Conservation (phyloP, 2,329 filamentous ascomycete species). For the Fusarium compactum region DNA sequence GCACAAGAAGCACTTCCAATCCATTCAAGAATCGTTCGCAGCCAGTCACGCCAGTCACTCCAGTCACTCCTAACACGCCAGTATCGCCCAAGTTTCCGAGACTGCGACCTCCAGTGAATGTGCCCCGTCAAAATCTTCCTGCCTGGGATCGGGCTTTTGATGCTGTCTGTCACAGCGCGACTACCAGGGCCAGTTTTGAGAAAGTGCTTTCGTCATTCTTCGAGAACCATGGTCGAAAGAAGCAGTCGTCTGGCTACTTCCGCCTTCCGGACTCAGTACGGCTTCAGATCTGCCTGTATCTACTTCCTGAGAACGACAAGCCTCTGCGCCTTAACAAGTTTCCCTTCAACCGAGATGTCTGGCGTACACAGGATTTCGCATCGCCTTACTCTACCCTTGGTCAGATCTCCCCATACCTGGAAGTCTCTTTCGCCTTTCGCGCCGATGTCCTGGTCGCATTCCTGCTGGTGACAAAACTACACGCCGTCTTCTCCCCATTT, state of each 20-base stretch:
- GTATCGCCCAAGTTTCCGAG: neutral
- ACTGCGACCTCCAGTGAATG: neutral
- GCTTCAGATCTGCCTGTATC: conserved; percentile 45
- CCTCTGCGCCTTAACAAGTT: conserved; percentile 49
- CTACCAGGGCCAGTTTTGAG: conserved; percentile 24
- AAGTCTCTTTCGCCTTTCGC: conserved; percentile 53
- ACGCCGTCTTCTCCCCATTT: conserved; percentile 56
- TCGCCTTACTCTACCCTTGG: conserved; percentile 45
- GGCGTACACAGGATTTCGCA: conserved; percentile 52
- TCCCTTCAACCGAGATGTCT: conserved; percentile 48
- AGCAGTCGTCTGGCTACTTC: conserved; percentile 30
- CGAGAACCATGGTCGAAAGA: conserved; percentile 25
- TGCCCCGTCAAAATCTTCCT: conserved; percentile 40
- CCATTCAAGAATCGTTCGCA: conserved; percentile 18
- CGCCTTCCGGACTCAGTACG: conserved; percentile 47
- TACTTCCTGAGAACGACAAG: conserved; percentile 40
- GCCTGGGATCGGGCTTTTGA: conserved; percentile 55
- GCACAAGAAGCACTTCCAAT: conserved; percentile 32
- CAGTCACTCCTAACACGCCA: neutral
- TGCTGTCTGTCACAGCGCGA: conserved; percentile 50
- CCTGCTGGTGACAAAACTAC: conserved; percentile 53
- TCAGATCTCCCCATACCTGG: conserved; percentile 44
- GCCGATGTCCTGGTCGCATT: conserved; percentile 54
- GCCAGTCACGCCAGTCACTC: conserved; percentile 15
- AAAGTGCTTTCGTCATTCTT: conserved; percentile 44